Evolutionary conservation across 345 rosid genomes (phyloP).

Genomic region (Trapa bicornis): DNA sequence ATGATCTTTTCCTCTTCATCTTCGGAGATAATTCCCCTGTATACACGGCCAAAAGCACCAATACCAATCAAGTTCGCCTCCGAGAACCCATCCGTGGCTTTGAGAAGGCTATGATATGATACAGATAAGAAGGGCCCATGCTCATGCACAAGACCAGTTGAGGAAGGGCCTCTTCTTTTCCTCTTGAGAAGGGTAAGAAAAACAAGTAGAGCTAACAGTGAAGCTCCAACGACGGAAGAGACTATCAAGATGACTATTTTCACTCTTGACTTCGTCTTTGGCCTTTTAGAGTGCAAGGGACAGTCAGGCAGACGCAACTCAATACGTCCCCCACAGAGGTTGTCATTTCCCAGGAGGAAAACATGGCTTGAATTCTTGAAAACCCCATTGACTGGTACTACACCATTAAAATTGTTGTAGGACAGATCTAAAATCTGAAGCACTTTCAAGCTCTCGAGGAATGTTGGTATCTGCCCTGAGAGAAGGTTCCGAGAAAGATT

Average conservation of each 20-base stretch:
- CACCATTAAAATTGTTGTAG: conserved; percentile 16
- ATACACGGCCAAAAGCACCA: conserved; percentile 1
- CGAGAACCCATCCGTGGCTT: conserved; percentile 6
- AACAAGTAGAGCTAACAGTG: neutral
- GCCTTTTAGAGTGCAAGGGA: neutral
- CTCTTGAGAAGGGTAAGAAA: neutral
- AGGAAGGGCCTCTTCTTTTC: neutral
- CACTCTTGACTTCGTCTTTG: conserved; percentile 2
- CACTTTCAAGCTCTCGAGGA: conserved; percentile 4
- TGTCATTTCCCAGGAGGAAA: conserved; percentile 14
- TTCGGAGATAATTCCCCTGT: neutral
- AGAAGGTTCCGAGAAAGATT: conserved; percentile 20
- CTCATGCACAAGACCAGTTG: neutral
- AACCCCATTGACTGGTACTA: conserved; percentile 13
- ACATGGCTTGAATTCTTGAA: conserved; percentile 13
- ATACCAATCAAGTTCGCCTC: neutral
- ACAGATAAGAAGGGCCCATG: neutral
- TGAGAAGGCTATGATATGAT: conserved; percentile 2
- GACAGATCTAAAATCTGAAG: conserved; percentile 13
- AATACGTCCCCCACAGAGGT: conserved; percentile 17
- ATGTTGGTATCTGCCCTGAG: conserved; percentile 11
- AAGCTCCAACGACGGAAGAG: neutral
- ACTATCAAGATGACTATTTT: neutral
- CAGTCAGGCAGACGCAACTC: conserved; percentile 2
- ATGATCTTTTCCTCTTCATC: neutral